Evolutionary conservation across 1,139 yeast species (phyloP).

Genomic region (Lizanozyma gosingica): DNA sequence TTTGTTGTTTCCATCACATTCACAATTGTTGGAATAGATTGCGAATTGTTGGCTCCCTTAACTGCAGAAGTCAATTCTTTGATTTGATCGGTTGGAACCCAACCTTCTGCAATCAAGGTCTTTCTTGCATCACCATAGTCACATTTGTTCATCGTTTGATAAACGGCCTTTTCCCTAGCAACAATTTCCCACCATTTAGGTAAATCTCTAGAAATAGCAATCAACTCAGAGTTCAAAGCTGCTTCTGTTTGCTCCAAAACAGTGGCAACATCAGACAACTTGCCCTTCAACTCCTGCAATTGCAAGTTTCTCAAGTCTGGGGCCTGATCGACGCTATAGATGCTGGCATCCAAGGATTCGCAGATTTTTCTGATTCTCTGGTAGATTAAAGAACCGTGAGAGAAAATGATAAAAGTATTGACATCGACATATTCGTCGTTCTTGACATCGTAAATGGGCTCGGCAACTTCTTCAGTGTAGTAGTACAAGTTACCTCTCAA

Average conservation of each 20-base stretch:
- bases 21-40: conserved; percentile 45
- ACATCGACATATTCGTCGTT: conserved; percentile 45
- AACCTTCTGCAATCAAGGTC: conserved; percentile 94
- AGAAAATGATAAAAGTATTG: conserved; percentile 73
- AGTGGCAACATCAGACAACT: conserved; percentile 33
- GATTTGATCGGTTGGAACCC: conserved; percentile 62
- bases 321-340: conserved; percentile 61
- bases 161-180: conserved; percentile 66
- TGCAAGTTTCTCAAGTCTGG: conserved; percentile 45
- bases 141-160: conserved; percentile 68
- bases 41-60: conserved; percentile 5
- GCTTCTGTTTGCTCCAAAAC: conserved; percentile 66
- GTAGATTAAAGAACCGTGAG: conserved; percentile 75
- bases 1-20: conserved; percentile 73
- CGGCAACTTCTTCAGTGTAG: conserved; percentile 58
- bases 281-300: conserved; percentile 51
- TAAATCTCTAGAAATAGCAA: conserved; percentile 66
- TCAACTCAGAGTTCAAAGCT: conserved; percentile 66
- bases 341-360: conserved; percentile 73
- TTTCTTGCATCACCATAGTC: conserved; percentile 80
- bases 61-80: conserved; percentile 8
- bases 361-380: conserved; percentile 65
- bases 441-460: conserved; percentile 42
- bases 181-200: conserved; percentile 59
- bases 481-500: conserved; percentile 84